These are phyloP conservation scores for Hemileia vastatrix DNA, from an alignment of 1,284 basidiomycete genomes.

Conservation along the genomic window DNA sequence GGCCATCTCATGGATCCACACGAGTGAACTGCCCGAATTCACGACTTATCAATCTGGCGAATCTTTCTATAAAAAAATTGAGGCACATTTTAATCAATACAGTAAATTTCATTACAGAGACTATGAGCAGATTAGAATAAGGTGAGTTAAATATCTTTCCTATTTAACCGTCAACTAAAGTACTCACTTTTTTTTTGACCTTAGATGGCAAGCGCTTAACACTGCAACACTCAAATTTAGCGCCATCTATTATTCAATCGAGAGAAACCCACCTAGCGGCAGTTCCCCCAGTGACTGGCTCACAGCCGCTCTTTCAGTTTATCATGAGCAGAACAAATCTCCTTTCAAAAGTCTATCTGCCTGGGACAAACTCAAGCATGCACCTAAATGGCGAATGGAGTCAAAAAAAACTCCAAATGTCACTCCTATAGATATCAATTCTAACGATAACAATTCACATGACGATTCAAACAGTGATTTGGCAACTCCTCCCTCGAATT, in stretches of 20 bases:
- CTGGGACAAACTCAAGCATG: background rate
- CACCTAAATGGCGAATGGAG: constrained; percentile 2
- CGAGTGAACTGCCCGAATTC: background rate
- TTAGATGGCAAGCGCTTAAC: background rate
- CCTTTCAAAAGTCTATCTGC: background rate
- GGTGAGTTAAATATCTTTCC: background rate
- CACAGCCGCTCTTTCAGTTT: background rate
- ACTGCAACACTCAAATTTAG: too few relatives aligned
- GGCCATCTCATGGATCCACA: constrained; percentile 2
- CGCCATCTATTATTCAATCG: too few relatives aligned
- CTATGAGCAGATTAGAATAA: background rate
- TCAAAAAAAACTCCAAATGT: too few relatives aligned
- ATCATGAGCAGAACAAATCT: constrained; percentile 1
- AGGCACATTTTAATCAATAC: background rate
- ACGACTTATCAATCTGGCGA: background rate
- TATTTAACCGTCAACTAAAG: background rate
- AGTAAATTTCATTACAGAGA: background rate
- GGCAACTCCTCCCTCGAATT: too few relatives aligned
- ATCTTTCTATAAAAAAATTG: background rate
- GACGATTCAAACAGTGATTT: too few relatives aligned
- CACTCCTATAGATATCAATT: too few relatives aligned
- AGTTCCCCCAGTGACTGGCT: too few relatives aligned
- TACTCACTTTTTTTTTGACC: background rate
- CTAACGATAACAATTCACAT: too few relatives aligned
- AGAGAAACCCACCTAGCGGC: too few relatives aligned